Evolutionary conservation across 1,284 basidiomycete species (phyloP).

Genomic region (Ustilago esculenta): DNA sequence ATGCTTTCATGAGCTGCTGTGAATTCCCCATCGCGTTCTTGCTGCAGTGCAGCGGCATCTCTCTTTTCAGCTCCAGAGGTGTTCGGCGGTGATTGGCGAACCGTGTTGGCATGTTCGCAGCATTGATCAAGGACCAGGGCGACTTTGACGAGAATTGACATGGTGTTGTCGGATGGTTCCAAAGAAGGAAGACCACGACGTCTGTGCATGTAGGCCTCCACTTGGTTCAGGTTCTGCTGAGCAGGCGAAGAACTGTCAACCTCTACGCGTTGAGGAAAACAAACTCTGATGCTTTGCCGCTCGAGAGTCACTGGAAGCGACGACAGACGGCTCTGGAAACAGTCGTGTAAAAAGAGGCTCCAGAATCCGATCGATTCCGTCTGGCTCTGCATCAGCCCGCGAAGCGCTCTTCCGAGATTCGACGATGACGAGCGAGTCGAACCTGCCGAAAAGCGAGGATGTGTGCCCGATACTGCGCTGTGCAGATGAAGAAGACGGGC

Average conservation of each 20-base stretch:
- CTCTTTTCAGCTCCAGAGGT: neutral
- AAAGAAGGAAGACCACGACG: slow-evolving; percentile 15
- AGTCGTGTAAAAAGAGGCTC: slow-evolving; percentile 30
- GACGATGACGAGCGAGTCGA: slow-evolving; percentile 3
- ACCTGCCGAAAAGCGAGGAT: slow-evolving; percentile 16
- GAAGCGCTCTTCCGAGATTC: slow-evolving; percentile 19
- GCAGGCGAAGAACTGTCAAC: neutral
- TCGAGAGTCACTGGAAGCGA: slow-evolving; percentile 15
- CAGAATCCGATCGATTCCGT: slow-evolving; percentile 22
- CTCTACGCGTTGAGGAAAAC: slow-evolving; percentile 14
- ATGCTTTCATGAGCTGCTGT: slow-evolving; percentile 17
- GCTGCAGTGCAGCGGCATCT: neutral
- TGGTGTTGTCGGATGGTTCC: slow-evolving; percentile 9
- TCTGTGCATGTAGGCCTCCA: slow-evolving; percentile 8
- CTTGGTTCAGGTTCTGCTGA: slow-evolving; percentile 4
- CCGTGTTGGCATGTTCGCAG: slow-evolving; percentile 9
- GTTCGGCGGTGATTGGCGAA: neutral
- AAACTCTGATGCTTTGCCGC: slow-evolving; percentile 13
- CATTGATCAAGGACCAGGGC: slow-evolving; percentile 28
- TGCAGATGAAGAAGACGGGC: slow-evolving; percentile 24
- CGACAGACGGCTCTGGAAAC: slow-evolving; percentile 22
- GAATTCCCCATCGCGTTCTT: slow-evolving; percentile 8
- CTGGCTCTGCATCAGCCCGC: slow-evolving; percentile 22
- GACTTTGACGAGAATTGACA: slow-evolving; percentile 26
- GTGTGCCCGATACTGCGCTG: neutral